Evolutionary conservation across 805 yeast genomes (phyloP).

Genomic region (Candida golubevii): DNA sequence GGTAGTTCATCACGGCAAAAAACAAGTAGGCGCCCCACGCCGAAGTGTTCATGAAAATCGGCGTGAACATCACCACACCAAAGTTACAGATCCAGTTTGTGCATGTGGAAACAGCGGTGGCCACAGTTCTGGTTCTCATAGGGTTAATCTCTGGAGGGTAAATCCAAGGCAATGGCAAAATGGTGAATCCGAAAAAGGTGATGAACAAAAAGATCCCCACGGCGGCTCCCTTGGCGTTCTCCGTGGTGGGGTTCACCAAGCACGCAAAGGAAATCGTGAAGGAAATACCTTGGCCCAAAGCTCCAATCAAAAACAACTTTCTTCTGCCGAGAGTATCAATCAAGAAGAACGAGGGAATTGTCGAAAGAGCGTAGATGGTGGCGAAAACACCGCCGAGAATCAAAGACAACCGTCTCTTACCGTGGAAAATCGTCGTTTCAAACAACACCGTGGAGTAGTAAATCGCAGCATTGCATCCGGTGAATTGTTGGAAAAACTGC

Average conservation of each 20-base stretch:
- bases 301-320: conserved; percentile 42
- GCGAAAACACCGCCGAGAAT: conserved; percentile 64
- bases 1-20: conserved; percentile 37
- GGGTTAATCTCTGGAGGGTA: conserved; percentile 47
- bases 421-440: conserved; percentile 46
- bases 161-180: conserved; percentile 44
- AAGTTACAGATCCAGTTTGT: conserved; percentile 44
- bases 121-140: conserved; percentile 43
- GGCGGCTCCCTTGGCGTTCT: conserved; percentile 42
- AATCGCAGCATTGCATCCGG: conserved; percentile 69
- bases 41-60: conserved; percentile 35
- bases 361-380: conserved; percentile 54
- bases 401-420: conserved; percentile 47
- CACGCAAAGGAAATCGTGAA: conserved; percentile 41
- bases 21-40: conserved; percentile 41
- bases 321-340: conserved; percentile 43
- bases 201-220: conserved; percentile 44
- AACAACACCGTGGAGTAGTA: conserved; percentile 60
- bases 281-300: conserved; percentile 38
- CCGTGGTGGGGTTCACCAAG: conserved; percentile 26
- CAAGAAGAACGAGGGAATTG: conserved; percentile 42
- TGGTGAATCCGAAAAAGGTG: conserved; percentile 41
- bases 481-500: conserved; percentile 67
- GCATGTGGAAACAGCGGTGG: conserved; percentile 42
- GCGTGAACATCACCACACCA: conserved; percentile 45